phyloP scores from a whole-genome alignment of 352 stramenopile genomes.

The Phytophthora boehmeriae region DNA sequence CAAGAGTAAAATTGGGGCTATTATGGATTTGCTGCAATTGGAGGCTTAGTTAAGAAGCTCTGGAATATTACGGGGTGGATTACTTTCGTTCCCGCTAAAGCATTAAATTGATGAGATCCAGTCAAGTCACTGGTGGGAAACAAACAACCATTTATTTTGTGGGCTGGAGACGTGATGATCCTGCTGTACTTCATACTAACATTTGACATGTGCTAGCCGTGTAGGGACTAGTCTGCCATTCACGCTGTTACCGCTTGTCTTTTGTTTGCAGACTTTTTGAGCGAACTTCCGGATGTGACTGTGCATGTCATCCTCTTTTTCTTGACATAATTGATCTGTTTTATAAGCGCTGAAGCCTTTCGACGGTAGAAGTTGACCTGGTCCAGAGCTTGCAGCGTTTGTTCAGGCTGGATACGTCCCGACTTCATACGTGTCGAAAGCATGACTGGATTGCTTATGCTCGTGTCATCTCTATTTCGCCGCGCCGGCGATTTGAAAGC shows the following conservation, averaged over 20 bases:
- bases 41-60: too few species aligned
- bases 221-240: neutral
- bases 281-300: constrained; percentile 68
- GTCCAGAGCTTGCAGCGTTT: constrained; percentile 55
- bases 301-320: constrained; percentile 73
- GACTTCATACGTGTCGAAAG: constrained; percentile 10
- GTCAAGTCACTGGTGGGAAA: neutral
- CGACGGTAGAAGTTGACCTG: constrained; percentile 72
- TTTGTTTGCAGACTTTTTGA: constrained; percentile 51
- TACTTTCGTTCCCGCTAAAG: too few species aligned
- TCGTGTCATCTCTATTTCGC: constrained; percentile 2
- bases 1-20: constrained; percentile 87
- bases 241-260: constrained; percentile 20
- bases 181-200: constrained; percentile 28
- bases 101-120: too few species aligned
- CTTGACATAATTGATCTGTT: constrained; percentile 67
- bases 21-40: constrained; percentile 78
- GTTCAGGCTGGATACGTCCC: constrained; percentile 53
- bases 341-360: constrained; percentile 65
- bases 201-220: constrained; percentile 2
- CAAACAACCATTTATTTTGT: neutral
- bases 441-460: constrained; percentile 11
- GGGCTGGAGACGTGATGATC: neutral
- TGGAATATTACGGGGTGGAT: too few species aligned
- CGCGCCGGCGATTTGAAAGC: neutral